Percentiles rank a stretch among this genome's conserved stretches.
phyloP scores from a whole-genome alignment of 371 early-diverging fungal species.

The Mortierella sp. region DNA sequence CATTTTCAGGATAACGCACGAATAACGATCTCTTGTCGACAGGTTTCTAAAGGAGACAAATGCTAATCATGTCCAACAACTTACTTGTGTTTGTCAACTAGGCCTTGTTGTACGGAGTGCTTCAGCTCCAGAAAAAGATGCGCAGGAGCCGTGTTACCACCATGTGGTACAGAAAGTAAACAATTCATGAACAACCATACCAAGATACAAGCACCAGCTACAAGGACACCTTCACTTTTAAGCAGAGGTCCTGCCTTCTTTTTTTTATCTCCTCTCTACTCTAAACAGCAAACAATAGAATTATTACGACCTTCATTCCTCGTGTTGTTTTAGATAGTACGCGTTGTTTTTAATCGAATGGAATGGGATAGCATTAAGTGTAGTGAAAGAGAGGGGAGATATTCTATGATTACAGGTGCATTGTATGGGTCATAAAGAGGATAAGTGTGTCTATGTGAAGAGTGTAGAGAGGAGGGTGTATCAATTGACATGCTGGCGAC shows the following conservation, averaged over 20 bases:
- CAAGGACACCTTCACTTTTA: not conserved
- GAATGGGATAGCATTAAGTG: not conserved
- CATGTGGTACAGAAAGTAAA: conserved; percentile 64
- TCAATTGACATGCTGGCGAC: conserved; percentile 8
- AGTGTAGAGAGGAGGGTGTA: conserved; percentile 2
- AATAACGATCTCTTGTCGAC: not conserved
- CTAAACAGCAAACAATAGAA: not conserved
- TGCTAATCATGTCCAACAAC: not conserved
- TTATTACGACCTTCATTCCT: not conserved
- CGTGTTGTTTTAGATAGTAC: not conserved
- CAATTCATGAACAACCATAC: not conserved
- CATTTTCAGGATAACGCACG: not conserved
- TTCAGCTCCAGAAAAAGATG: conserved; percentile 99
- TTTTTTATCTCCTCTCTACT: not conserved
- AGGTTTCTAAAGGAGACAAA: not conserved
- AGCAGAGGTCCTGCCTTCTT: not conserved
- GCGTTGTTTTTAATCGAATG: not conserved
- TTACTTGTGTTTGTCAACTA: not conserved
- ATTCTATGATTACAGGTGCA: conserved; percentile 7
- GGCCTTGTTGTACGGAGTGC: conserved; percentile 95
- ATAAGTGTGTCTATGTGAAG: not conserved
- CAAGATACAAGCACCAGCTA: not conserved
- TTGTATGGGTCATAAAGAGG: not conserved
- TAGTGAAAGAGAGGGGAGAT: not conserved
- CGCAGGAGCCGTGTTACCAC: conserved; percentile 68